Conservation (phyloP, 1,284 basidiomycete species). For the Rhodotorula sp. region DNA sequence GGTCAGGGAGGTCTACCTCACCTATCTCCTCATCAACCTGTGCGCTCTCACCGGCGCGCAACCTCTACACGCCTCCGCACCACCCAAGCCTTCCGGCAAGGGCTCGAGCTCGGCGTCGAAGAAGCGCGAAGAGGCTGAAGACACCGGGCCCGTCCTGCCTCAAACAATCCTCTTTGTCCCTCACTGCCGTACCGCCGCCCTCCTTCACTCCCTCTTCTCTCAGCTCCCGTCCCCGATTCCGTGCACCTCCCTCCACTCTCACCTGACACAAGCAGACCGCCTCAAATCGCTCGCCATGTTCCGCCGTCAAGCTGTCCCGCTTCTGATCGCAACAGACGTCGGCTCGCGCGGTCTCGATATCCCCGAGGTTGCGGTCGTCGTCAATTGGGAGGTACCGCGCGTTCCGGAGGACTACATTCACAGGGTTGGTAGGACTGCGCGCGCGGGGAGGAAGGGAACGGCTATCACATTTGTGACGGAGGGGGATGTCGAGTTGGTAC, state of each 20-base stretch:
- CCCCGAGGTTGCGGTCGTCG: constrained; percentile 94
- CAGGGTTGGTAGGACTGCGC: constrained; percentile 75
- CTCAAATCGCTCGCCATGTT: constrained; percentile 82
- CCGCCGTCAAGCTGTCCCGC: constrained; percentile 79
- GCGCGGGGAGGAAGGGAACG: constrained; percentile 84
- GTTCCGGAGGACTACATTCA: constrained; percentile 66
- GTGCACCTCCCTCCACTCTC: constrained; percentile 86
- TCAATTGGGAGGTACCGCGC: constrained; percentile 96
- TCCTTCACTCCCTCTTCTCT: constrained; percentile 65
- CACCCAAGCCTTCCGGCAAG: background rate
- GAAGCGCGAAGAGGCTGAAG: constrained; percentile 49
- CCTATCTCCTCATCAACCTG: constrained; percentile 78
- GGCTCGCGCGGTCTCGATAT: constrained; percentile 95
- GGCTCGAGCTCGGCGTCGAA: too few species aligned
- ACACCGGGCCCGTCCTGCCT: constrained; percentile 61
- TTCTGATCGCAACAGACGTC: constrained; percentile 91
- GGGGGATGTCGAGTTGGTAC: constrained; percentile 78
- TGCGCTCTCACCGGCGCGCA: constrained; percentile 41
- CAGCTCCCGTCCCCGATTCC: constrained; percentile 70
- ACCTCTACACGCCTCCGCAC: constrained; percentile 36
- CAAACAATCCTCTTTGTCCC: constrained; percentile 94
- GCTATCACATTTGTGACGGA: constrained; percentile 95
- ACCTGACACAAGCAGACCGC: constrained; percentile 84
- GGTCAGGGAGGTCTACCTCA: constrained; percentile 89
- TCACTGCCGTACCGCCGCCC: constrained; percentile 78